Evolutionary conservation across 306 rosid species (phyloP), one percentile per base, ranked within the genome.

Genomic region (Sesbania bispinosa): DNA sequence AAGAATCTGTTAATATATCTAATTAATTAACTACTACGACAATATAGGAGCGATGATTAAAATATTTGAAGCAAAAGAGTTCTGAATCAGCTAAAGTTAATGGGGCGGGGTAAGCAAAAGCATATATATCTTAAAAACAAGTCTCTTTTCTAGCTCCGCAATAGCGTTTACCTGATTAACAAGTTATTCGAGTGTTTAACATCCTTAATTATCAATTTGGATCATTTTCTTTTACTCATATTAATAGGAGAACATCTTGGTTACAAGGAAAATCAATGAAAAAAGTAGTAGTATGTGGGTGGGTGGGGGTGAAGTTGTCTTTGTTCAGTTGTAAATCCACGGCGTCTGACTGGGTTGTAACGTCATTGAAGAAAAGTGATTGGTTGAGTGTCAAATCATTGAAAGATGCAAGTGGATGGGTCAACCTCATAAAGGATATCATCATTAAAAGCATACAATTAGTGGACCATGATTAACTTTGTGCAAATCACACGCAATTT

Each of bases 301-400:
- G 72, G 36, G 18, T 55, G 21, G 13, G 38, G 26, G 43, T 39
- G 47, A n/a, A n/a, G n/a, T 6, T 32, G 7, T 1, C 8, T 42
- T n/a, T 53, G 27, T 38, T 38, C 5, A 67, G 63, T 46, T 62
- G 67, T 2, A 30, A 75, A 78, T 62, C 54, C 57, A 74, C 30
- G 10, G 72, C 48, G 53, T 75, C 74, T 83, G 82, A 79, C 74
- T 79, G 51, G 80, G 62, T 32, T 59, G n/a, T 45, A 47, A 79
- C 74, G 87, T 79, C 77, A 75, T 23, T 55, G 48, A 36, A 58
- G 39, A 53, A 4, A 66, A 42, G 35, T 11, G 23, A 76, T 79
- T 76, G 87, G 84, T 52, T 67, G 42, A 35, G 47, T 43, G 51
- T 73, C 66, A 73, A 67, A 60, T 81, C 64, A 60, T 6, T n/a